phyloP scores from a whole-genome alignment of 139 green algal species.

The Chlamydomonas incerta region DNA sequence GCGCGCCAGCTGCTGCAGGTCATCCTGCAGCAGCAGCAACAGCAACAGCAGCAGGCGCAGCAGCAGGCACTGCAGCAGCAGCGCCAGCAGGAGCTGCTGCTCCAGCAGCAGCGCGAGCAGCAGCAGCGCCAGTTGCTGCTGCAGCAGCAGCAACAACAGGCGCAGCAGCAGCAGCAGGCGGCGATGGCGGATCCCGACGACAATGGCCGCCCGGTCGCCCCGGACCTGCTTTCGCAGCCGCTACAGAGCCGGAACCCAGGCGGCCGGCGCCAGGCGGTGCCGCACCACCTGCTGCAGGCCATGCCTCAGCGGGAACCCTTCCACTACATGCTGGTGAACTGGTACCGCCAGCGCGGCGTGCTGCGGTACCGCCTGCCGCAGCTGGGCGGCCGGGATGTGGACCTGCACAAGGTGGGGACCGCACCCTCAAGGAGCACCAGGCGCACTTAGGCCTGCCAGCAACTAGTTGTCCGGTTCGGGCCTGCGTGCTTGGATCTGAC shows the following conservation, averaged over 20 bases:
- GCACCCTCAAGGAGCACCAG: no score
- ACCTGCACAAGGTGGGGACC: constrained; percentile 76
- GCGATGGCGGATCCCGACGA: background rate
- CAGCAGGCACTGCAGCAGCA: background rate
- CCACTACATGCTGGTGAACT: constrained; percentile 64
- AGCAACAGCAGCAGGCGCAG: constrained; percentile 9
- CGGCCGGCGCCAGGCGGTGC: constrained; percentile 8
- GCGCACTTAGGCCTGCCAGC: no score
- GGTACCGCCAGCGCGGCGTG: constrained; percentile 64
- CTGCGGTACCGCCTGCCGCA: constrained; percentile 75
- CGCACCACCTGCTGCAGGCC: constrained; percentile 37
- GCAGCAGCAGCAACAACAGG: constrained; percentile 15
- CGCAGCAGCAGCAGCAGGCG: constrained; percentile 26
- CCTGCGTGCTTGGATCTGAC: no score
- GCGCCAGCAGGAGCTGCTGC: constrained; percentile 14
- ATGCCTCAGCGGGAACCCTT: constrained; percentile 57
- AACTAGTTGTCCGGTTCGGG: no score
- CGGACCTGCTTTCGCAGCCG: background rate
- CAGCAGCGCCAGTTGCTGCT: constrained; percentile 19
- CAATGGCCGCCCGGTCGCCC: constrained; percentile 26
- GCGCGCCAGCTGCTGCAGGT: constrained; percentile 11
- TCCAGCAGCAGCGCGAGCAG: background rate
- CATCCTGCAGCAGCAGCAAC: constrained; percentile 10
- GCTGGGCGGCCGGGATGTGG: constrained; percentile 77
- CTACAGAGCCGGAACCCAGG: background rate